Evolutionary conservation across 1,284 basidiomycete genomes (phyloP).

Genomic region (Ganoderma leucocontextum): DNA sequence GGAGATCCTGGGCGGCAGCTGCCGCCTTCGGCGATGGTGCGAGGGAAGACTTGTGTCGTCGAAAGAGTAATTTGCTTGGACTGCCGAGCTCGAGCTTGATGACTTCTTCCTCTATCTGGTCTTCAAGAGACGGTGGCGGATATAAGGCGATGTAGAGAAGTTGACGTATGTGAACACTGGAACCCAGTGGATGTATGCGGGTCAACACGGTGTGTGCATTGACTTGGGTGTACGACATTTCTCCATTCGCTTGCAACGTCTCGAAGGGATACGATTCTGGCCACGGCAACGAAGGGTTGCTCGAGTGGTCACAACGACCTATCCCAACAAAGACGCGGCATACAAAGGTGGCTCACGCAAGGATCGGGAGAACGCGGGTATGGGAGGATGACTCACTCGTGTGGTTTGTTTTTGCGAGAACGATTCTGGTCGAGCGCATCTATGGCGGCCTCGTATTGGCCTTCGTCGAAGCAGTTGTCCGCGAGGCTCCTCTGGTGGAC

Average conservation of each 20-base stretch:
- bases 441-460: slow-evolving; percentile 73
- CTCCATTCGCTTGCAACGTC: not conserved
- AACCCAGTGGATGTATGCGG: slow-evolving; percentile 12
- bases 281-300: not conserved
- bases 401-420: slow-evolving; percentile 59
- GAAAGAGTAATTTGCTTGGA: slow-evolving; percentile 52
- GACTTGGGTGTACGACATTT: not conserved
- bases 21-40: slow-evolving; percentile 56
- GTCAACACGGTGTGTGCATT: slow-evolving; percentile 20
- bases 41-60: slow-evolving; percentile 50
- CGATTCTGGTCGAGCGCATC: slow-evolving; percentile 65
- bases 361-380: not conserved
- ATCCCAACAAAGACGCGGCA: not conserved
- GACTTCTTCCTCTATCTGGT: slow-evolving; percentile 43
- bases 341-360: not conserved
- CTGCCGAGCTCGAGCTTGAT: slow-evolving; percentile 44
- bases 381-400: slow-evolving; percentile 50
- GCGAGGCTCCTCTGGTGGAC: slow-evolving; percentile 64
- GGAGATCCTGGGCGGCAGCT: slow-evolving; percentile 58
- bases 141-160: slow-evolving; percentile 74
- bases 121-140: slow-evolving; percentile 49
- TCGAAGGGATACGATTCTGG: not conserved
- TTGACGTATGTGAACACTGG: slow-evolving; percentile 68
- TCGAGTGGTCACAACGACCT: not conserved
- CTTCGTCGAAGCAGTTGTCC: slow-evolving; percentile 76